These are phyloP conservation scores for Eucalyptus cloeziana DNA, from an alignment of 345 rosid genomes.

Conservation along the genomic window DNA sequence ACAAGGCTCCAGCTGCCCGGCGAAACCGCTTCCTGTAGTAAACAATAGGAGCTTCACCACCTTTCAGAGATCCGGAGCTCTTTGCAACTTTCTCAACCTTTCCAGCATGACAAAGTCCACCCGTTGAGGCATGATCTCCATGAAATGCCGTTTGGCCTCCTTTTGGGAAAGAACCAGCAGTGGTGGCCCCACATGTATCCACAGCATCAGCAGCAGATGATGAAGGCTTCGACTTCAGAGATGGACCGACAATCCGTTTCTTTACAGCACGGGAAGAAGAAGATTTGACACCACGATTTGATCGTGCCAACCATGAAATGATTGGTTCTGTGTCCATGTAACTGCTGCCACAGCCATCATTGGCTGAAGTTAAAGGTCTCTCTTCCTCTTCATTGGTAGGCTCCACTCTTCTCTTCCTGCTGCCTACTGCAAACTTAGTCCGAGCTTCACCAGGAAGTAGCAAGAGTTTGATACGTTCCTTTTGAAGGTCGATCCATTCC, in stretches of 20 bases:
- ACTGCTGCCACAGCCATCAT: constrained; percentile 35
- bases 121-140: constrained; percentile 12
- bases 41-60: constrained; percentile 48
- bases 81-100: constrained; percentile 16
- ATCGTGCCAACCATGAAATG: constrained; percentile 81
- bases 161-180: constrained; percentile 6
- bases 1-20: constrained; percentile 7
- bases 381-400: constrained; percentile 21
- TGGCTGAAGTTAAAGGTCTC: constrained; percentile 23
- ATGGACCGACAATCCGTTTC: constrained; percentile 25
- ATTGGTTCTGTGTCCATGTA: constrained; percentile 83
- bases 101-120: constrained; percentile 10
- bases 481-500: constrained; percentile 81
- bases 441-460: constrained; percentile 79
- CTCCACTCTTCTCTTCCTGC: constrained; percentile 30
- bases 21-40: constrained; percentile 74
- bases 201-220: constrained; percentile 7
- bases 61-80: constrained; percentile 15
- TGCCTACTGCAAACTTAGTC: constrained; percentile 27
- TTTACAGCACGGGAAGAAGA: constrained; percentile 33
- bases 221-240: neutral
- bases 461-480: constrained; percentile 81
- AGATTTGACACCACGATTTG: constrained; percentile 27
- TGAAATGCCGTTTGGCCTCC: constrained; percentile 11
- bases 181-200: constrained; percentile 5